Base-by-base conservation (phyloP, 2,329 filamentous ascomycete genomes). In the Furcasterigmium sp. region DNA sequence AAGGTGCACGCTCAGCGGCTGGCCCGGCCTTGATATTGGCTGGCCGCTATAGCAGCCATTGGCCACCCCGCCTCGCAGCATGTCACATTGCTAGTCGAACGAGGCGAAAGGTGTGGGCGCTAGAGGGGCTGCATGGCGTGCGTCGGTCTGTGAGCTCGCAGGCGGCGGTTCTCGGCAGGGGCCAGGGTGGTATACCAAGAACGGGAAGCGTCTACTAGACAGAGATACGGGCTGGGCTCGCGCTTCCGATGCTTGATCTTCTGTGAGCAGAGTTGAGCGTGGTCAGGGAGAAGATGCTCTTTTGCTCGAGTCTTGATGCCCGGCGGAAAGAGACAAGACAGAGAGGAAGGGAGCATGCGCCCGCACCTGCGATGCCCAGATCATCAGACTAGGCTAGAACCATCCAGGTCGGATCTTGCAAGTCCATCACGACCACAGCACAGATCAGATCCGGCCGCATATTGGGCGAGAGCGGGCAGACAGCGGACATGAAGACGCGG, bases 1-100 rank as follows among this genome's bases (percentile, higher is more conserved):
- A 51, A 45, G 48, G 53, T 46, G 53, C 52, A 55, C 54, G 54
- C 55, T 52, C 61, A 68, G 71, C 70, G 69, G 69, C 56, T 65
- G 72, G 64, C 59, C 57, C 63, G 56, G 60, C 60, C 61, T 65
- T 67, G 64, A 76, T 76, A 78, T 78, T 78, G 75, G 74, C 65
- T 68, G 68, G 58, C 46, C 53, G 46, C 42, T 47, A 53, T 44
- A n/a, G n/a, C n/a, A n/a, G n/a, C n/a, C n/a, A 49, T 55, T 57
- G 57, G 58, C 56, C 54, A 53, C 56, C 59, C 60, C 63, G 60
- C 63, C 60, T 59, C 62, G 56, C 55, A 63, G 61, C 58, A 64
- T 60, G 63, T 61, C 56, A 51, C 46, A 50, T 38, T 42, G 18
- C 25, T 26, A 35, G 37, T 34, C 23, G 18, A 44, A 40, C 51